phyloP scores from a whole-genome alignment of 2,329 filamentous ascomycete species.

The Ophiostoma tasmaniense region DNA sequence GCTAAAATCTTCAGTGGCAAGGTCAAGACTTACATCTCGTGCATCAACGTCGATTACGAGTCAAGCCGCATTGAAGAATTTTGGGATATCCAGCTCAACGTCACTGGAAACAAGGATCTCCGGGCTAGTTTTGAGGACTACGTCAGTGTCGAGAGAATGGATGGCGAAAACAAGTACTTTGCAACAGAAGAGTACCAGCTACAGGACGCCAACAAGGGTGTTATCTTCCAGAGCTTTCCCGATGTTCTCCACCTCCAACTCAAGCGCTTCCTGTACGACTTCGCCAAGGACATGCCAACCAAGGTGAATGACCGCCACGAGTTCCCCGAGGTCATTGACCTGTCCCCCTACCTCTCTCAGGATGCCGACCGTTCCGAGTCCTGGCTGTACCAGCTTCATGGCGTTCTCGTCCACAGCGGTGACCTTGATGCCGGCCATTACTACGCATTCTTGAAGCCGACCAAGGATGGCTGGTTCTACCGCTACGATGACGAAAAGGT shows the following conservation, averaged over 20 bases:
- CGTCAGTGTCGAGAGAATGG: conserved; percentile 90
- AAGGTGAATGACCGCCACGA: conserved; percentile 94
- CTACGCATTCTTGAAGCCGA: conserved; percentile 91
- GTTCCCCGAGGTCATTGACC: conserved; percentile 77
- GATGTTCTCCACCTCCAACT: conserved; percentile 90
- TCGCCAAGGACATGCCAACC: conserved; percentile 94
- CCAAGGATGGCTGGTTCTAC: conserved; percentile 90
- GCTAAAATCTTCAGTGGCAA: conserved; percentile 92
- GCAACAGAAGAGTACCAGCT: conserved; percentile 82
- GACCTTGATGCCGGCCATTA: conserved; percentile 97
- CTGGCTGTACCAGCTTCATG: conserved; percentile 87
- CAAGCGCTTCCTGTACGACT: conserved; percentile 97
- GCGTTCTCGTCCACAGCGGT: conserved; percentile 91
- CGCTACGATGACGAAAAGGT: conserved; percentile 97
- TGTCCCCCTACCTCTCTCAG: conserved; percentile 76
- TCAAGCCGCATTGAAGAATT: conserved; percentile 94
- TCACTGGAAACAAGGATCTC: conserved; percentile 84
- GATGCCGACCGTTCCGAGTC: conserved; percentile 80
- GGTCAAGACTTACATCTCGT: conserved; percentile 97
- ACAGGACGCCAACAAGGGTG: conserved; percentile 94
- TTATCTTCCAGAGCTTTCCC: conserved; percentile 93
- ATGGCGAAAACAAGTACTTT: conserved; percentile 97
- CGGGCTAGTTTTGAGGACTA: conserved; percentile 96
- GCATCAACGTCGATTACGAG: conserved; percentile 97
- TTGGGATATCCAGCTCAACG: conserved; percentile 97